These are phyloP conservation scores for Themeda triandra DNA, from an alignment of 176 grass and related monocot species.

Conservation along the genomic window DNA sequence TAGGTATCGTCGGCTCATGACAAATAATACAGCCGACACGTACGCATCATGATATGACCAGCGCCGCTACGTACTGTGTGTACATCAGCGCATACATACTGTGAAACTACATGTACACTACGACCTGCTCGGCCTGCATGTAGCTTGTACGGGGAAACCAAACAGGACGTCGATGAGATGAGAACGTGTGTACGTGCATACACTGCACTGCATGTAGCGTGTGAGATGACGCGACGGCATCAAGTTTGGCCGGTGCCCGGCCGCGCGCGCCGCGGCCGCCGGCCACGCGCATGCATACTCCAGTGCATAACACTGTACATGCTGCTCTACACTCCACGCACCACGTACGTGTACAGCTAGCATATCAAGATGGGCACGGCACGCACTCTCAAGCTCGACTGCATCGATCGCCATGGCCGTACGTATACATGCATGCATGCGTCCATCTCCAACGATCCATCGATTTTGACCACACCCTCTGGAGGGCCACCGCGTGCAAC, in stretches of 20 bases:
- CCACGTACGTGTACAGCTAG: neutral
- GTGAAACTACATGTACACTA: neutral
- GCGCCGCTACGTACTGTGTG: no score
- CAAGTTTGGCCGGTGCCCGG: neutral
- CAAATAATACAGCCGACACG: no score
- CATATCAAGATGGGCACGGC: no score
- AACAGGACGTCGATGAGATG: neutral
- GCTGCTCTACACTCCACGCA: neutral
- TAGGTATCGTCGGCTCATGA: no score
- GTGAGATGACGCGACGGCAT: slow-evolving; percentile 12
- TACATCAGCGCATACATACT: no score
- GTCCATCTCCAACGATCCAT: no score
- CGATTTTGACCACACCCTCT: no score
- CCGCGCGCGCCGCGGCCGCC: neutral
- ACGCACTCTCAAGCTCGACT: no score
- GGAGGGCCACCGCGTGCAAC: no score
- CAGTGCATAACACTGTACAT: neutral
- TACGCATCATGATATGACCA: no score
- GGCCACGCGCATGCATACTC: neutral
- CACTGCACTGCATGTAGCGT: neutral
- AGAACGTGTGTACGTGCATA: neutral
- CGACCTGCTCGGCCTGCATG: neutral
- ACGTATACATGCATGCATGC: no score
- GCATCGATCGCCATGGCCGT: no score
- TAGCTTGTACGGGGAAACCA: neutral